Conservation (phyloP, 805 yeast species). For the Pichia paraexigua region DNA sequence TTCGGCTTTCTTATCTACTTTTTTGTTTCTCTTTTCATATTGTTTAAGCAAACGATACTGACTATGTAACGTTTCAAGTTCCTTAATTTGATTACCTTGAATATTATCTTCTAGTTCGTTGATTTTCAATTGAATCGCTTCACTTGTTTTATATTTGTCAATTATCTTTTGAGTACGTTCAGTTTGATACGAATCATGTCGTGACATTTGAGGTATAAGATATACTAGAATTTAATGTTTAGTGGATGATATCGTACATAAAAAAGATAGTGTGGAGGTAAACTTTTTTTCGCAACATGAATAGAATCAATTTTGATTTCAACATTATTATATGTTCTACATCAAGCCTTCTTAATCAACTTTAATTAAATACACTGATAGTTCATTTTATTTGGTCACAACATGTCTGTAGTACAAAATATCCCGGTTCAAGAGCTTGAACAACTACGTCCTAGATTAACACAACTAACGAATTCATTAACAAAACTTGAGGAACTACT, state of each 20-base stretch:
- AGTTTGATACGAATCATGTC: background rate
- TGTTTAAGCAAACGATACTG: background rate
- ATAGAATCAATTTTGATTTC: background rate
- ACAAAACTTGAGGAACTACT: conserved; percentile 48
- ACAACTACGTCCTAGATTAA: conserved; percentile 50
- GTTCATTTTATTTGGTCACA: background rate
- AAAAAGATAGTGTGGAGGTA: no score
- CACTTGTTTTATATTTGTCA: background rate
- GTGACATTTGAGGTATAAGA: background rate
- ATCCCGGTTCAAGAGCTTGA: conserved; percentile 59
- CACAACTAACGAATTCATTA: conserved; percentile 56
- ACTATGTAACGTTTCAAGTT: background rate
- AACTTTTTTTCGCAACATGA: background rate
- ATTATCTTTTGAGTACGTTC: background rate
- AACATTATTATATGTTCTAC: background rate
- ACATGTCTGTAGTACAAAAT: conserved; percentile 21
- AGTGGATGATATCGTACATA: no score
- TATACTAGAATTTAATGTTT: background rate
- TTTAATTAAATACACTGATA: background rate
- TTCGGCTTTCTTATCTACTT: background rate
- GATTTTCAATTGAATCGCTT: background rate
- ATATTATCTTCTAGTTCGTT: no score
- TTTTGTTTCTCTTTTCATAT: background rate
- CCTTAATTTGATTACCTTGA: background rate
- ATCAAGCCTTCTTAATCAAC: background rate